Conservation (phyloP, 441 rosid species). For the Erodium trifolium region DNA sequence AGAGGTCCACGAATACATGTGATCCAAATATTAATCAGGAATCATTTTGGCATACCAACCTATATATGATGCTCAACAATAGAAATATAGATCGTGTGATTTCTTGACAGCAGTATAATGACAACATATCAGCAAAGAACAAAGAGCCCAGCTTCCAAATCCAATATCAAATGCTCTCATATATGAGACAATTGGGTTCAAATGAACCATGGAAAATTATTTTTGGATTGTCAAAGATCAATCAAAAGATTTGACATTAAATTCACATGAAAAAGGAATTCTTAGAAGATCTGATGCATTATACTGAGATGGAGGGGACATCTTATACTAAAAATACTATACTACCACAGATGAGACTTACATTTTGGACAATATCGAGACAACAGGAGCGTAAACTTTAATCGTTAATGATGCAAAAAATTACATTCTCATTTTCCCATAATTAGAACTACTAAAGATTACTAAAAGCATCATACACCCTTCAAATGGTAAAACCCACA, state of each 20-base stretch:
- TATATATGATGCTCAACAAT: neutral
- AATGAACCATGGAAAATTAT: neutral
- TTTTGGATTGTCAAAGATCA: neutral
- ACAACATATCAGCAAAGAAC: neutral
- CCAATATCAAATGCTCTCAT: neutral
- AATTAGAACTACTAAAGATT: neutral
- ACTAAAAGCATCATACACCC: neutral
- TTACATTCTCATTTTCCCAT: neutral
- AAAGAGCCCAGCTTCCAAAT: neutral
- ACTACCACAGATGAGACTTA: neutral
- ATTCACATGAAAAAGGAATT: neutral
- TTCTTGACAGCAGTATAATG: neutral
- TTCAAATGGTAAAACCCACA: neutral
- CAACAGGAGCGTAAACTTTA: neutral
- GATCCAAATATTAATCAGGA: neutral
- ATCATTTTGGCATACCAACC: neutral
- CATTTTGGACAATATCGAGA: neutral
- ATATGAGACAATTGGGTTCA: neutral
- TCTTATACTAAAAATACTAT: neutral
- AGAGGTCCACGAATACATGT: neutral
- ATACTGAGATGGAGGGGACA: no score
- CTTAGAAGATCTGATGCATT: neutral
- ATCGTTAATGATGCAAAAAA: neutral
- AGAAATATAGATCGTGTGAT: neutral
- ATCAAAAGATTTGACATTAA: neutral